A percentile compares a stretch with the other conserved stretches of the same genome.
These are phyloP conservation scores for Wakefieldia striispora DNA, from an alignment of 768 basidiomycete species.

Conservation along the genomic window DNA sequence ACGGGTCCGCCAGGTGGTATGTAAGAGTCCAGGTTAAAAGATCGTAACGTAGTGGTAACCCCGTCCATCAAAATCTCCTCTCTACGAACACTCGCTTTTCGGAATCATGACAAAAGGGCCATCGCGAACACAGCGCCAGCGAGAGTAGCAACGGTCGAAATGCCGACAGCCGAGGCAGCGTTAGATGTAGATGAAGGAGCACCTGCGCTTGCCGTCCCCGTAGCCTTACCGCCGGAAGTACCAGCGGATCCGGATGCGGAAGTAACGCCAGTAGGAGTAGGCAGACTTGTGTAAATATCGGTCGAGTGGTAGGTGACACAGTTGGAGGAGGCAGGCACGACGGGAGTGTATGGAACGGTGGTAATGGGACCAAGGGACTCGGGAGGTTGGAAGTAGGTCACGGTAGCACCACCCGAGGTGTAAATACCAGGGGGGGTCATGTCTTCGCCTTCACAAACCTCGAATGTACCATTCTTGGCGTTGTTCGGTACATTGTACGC, in stretches of 20 bases:
- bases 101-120: conserved; percentile 32
- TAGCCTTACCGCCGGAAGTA: background rate
- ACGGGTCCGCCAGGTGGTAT: background rate
- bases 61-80: background rate
- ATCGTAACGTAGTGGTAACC: background rate
- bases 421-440: conserved; percentile 59
- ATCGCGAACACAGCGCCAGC: conserved; percentile 35
- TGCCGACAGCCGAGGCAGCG: conserved; percentile 18
- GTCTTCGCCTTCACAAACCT: conserved; percentile 64
- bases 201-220: conserved; percentile 15
- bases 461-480: conserved; percentile 58
- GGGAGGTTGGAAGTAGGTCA: conserved; percentile 47
- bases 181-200: conserved; percentile 16
- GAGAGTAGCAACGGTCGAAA: conserved; percentile 32
- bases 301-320: conserved; percentile 39
- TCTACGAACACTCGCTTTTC: background rate
- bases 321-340: conserved; percentile 41
- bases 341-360: conserved; percentile 43
- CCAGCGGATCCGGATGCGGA: too few species aligned
- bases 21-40: background rate
- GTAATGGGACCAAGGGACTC: conserved; percentile 46
- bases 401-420: conserved; percentile 37
- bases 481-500: conserved; percentile 68
- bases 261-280: conserved; percentile 7
- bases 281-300: conserved; percentile 33